Percentiles rank a stretch among this genome's conserved stretches.
Evolutionary conservation across 192 early-diverging fungal genomes (phyloP).

Genomic region (Oehlia diaphana): DNA sequence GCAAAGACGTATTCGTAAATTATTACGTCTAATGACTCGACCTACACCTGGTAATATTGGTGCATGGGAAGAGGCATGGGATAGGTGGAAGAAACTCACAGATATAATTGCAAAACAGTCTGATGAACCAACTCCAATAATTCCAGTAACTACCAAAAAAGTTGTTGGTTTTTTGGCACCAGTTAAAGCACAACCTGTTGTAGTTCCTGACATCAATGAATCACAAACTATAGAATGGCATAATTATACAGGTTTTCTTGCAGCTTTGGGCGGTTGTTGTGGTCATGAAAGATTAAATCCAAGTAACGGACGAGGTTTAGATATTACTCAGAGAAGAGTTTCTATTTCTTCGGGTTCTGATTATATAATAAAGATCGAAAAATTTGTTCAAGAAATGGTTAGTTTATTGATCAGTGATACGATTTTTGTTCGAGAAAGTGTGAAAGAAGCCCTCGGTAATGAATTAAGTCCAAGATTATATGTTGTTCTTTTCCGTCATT

Average conservation of each 20-base stretch:
- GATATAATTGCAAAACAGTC: conserved; percentile 34
- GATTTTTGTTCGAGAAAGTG: conserved; percentile 71
- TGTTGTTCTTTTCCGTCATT: conserved; percentile 55
- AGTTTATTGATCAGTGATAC: conserved; percentile 69
- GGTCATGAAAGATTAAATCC: conserved; percentile 30
- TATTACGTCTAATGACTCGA: conserved; percentile 64
- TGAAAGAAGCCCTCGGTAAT: conserved; percentile 73
- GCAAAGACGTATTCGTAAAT: conserved; percentile 71
- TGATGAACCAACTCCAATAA: conserved; percentile 34
- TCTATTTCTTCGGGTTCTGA: conserved; percentile 33
- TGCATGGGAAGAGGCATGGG: conserved; percentile 84
- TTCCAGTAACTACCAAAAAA: conserved; percentile 23
- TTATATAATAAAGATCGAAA: conserved; percentile 57
- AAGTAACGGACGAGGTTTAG: background rate
- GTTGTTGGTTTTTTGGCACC: background rate
- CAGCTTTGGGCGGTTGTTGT: conserved; percentile 75
- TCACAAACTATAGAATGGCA: conserved; percentile 63
- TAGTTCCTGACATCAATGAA: conserved; percentile 20
- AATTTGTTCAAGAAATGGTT: conserved; percentile 71
- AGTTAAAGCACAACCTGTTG: background rate
- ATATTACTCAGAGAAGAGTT: conserved; percentile 14
- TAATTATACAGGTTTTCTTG: conserved; percentile 82
- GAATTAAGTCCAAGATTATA: conserved; percentile 70
- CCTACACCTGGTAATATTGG: conserved; percentile 74
- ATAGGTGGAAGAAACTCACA: conserved; percentile 69